These are phyloP conservation scores for Neoarthrinium moseri DNA, from an alignment of 2,329 filamentous ascomycete species.

Conservation along the genomic window DNA sequence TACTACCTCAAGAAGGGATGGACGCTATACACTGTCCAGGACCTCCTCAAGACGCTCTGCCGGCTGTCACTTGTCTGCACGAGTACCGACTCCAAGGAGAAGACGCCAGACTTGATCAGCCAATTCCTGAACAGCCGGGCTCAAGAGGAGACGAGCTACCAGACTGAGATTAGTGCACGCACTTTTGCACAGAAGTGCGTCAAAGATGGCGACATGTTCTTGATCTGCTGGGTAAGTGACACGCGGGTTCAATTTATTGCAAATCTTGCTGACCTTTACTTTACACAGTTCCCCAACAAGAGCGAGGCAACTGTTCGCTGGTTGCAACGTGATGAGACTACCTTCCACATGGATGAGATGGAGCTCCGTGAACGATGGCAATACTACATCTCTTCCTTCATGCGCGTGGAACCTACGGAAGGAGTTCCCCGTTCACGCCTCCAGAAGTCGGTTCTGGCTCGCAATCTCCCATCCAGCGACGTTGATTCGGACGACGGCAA, in stretches of 20 bases:
- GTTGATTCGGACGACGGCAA: conserved; percentile 63
- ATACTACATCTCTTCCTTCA: conserved; percentile 92
- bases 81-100: conserved; percentile 85
- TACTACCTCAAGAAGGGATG: conserved; percentile 91
- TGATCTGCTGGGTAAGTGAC: conserved; percentile 80
- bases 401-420: conserved; percentile 84
- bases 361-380: conserved; percentile 83
- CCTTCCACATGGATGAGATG: conserved; percentile 88
- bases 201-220: conserved; percentile 90
- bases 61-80: conserved; percentile 82
- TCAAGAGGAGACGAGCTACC: conserved; percentile 82
- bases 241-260: not conserved
- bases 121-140: conserved; percentile 81
- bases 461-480: conserved; percentile 65
- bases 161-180: conserved; percentile 84
- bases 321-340: conserved; percentile 66
- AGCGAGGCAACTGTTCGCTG: conserved; percentile 71
- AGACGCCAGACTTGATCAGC: conserved; percentile 85
- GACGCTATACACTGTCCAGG: conserved; percentile 90
- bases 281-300: conserved; percentile 65
- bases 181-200: conserved; percentile 91
- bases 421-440: conserved; percentile 66
- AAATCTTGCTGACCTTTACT: conserved; percentile 11
- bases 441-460: conserved; percentile 67
- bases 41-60: conserved; percentile 78